A percentile compares a stretch with the other conserved stretches of the same genome.
phyloP scores from a whole-genome alignment of 139 green algal species.

The Micromonas commoda region DNA sequence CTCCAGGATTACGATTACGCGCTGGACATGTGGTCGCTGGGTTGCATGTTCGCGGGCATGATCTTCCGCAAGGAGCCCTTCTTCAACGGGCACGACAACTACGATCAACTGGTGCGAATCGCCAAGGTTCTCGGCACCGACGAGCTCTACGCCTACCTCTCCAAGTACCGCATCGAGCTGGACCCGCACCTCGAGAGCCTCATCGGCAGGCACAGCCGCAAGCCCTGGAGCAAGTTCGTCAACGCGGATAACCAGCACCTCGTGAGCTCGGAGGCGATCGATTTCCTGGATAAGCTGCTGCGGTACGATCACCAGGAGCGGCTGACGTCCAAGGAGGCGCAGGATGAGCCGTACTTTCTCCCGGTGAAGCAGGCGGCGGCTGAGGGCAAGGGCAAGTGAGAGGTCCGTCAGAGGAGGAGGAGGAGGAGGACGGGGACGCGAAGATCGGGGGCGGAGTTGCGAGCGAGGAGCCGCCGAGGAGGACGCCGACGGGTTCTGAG shows the following conservation, averaged over 20 bases:
- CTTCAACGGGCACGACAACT: constrained; percentile 98
- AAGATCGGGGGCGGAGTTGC: too few relatives aligned
- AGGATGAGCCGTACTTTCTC: constrained; percentile 92
- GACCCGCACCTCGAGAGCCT: constrained; percentile 89
- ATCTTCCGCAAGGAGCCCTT: constrained; percentile 98
- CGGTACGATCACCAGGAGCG: constrained; percentile 85
- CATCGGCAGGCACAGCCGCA: constrained; percentile 71
- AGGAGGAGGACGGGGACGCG: too few relatives aligned
- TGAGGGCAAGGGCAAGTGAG: background rate
- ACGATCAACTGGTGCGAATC: constrained; percentile 99
- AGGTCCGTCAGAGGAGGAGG: constrained; percentile 12
- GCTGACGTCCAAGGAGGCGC: constrained; percentile 84
- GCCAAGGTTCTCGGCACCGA: constrained; percentile 95
- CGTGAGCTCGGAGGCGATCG: constrained; percentile 79
- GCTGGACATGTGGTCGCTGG: constrained; percentile 95
- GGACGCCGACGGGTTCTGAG: too few relatives aligned
- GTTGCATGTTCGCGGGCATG: constrained; percentile 56
- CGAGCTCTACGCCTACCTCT: constrained; percentile 76
- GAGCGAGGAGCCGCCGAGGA: too few relatives aligned
- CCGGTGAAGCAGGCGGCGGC: constrained; percentile 54
- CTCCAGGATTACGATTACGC: constrained; percentile 97
- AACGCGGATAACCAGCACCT: constrained; percentile 91
- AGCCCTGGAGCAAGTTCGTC: constrained; percentile 92
- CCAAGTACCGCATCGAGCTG: constrained; percentile 95
- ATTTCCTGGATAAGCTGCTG: constrained; percentile 88